Evolutionary conservation across 768 basidiomycete species (phyloP).

Genomic region (Rhizopogon roseolus): DNA sequence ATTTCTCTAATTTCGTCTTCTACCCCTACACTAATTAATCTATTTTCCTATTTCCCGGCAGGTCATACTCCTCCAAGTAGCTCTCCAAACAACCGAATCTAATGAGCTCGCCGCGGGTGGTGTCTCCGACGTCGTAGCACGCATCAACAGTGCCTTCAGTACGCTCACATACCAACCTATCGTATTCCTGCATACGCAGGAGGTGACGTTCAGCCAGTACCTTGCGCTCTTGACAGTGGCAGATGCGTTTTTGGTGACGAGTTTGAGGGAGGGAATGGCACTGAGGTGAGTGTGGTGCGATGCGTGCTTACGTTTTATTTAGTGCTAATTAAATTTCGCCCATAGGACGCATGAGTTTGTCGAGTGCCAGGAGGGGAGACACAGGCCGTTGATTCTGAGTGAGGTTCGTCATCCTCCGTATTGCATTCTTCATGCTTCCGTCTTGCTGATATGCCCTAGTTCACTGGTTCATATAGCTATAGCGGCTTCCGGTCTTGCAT

Average conservation of each 20-base stretch:
- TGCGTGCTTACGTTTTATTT: background rate
- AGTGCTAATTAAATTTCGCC: background rate
- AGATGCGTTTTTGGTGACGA: constrained; percentile 82
- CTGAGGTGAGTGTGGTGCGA: constrained; percentile 35
- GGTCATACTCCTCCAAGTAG: constrained; percentile 84
- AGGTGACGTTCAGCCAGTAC: constrained; percentile 83
- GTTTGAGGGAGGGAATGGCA: constrained; percentile 87
- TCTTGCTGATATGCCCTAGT: constrained; percentile 35
- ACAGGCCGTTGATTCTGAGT: constrained; percentile 71
- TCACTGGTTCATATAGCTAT: constrained; percentile 83
- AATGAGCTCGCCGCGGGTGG: constrained; percentile 65
- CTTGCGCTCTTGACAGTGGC: constrained; percentile 76
- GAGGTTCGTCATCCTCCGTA: constrained; percentile 43
- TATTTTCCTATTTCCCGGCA: constrained; percentile 14
- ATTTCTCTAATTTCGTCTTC: background rate
- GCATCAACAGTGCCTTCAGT: constrained; percentile 80
- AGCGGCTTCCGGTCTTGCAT: constrained; percentile 86
- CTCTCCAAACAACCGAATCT: constrained; percentile 74
- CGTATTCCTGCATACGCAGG: constrained; percentile 81
- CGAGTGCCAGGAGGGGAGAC: constrained; percentile 71
- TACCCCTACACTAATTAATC: background rate
- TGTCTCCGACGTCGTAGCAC: constrained; percentile 67
- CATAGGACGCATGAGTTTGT: constrained; percentile 71
- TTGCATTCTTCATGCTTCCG: background rate
- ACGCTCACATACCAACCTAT: constrained; percentile 85